These are phyloP conservation scores for Ophiostoma angusticollis DNA, from an alignment of 2,329 filamentous ascomycete genomes.

Conservation along the genomic window DNA sequence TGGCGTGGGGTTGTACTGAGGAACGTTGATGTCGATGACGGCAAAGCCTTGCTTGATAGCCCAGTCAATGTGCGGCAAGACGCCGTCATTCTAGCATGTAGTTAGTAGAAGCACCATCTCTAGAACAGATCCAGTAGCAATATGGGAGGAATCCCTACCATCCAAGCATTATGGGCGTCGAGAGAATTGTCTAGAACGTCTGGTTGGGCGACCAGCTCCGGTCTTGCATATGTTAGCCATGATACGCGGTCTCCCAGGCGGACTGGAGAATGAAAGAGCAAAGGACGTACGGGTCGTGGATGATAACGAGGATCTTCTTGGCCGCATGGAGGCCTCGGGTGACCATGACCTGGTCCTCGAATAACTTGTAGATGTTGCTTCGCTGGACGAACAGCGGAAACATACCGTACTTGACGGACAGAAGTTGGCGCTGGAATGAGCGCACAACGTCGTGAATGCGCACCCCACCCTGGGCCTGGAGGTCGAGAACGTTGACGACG, in stretches of 20 bases:
- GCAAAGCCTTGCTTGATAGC: conserved; percentile 63
- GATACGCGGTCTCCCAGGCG: too few species aligned
- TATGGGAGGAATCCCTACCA: conserved; percentile 44
- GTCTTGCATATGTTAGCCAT: conserved; percentile 32
- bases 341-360: conserved; percentile 75
- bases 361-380: conserved; percentile 58
- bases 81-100: conserved; percentile 56
- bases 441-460: conserved; percentile 72
- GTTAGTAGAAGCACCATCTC: too few species aligned
- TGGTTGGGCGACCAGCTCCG: conserved; percentile 54
- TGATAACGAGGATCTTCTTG: conserved; percentile 64
- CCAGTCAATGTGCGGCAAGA: conserved; percentile 75
- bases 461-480: conserved; percentile 40
- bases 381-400: conserved; percentile 67
- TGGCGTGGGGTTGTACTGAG: conserved; percentile 56
- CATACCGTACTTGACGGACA: conserved; percentile 67
- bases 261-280: background rate
- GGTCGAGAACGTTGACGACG: conserved; percentile 39
- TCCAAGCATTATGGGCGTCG: conserved; percentile 74
- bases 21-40: conserved; percentile 85
- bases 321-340: conserved; percentile 57
- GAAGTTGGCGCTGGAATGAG: conserved; percentile 56
- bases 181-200: conserved; percentile 59
- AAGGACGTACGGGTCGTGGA: conserved; percentile 71
- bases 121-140: too few species aligned